These are phyloP conservation scores for Citrullus amarus DNA, from an alignment of 306 rosid species.

Conservation along the genomic window DNA sequence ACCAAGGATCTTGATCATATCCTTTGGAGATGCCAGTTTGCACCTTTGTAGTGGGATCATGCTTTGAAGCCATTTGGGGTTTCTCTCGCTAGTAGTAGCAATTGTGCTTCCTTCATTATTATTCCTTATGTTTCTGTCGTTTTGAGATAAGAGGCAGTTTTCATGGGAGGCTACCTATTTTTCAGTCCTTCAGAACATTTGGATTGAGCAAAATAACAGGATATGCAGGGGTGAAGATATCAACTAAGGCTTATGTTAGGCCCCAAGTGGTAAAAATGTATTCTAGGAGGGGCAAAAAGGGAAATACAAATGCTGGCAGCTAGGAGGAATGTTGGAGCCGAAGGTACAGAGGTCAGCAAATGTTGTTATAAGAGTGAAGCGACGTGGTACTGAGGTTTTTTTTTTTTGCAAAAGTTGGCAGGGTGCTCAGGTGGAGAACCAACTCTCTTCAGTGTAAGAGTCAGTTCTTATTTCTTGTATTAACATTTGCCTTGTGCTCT, in stretches of 20 bases:
- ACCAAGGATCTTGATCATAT: neutral
- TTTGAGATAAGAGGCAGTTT: neutral
- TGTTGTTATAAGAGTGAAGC: no score
- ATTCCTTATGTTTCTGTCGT: neutral
- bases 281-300: no score
- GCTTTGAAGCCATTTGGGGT: neutral
- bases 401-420: no score
- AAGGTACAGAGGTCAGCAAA: no score
- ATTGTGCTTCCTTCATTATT: neutral
- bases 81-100: neutral
- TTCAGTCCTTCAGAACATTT: neutral
- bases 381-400: no score
- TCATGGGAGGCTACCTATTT: neutral
- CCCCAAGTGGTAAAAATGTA: no score
- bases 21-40: neutral
- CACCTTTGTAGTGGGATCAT: neutral
- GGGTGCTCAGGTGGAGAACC: no score
- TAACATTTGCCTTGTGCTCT: no score
- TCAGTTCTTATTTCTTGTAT: no score
- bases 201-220: neutral
- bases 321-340: no score
- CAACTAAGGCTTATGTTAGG: neutral
- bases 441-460: no score
- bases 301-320: no score
- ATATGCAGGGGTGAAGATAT: neutral